A percentile compares a stretch with the other conserved stretches of the same genome.
phyloP scores from a whole-genome alignment of 768 basidiomycete species.

The Gloeophyllum trabeum region DNA sequence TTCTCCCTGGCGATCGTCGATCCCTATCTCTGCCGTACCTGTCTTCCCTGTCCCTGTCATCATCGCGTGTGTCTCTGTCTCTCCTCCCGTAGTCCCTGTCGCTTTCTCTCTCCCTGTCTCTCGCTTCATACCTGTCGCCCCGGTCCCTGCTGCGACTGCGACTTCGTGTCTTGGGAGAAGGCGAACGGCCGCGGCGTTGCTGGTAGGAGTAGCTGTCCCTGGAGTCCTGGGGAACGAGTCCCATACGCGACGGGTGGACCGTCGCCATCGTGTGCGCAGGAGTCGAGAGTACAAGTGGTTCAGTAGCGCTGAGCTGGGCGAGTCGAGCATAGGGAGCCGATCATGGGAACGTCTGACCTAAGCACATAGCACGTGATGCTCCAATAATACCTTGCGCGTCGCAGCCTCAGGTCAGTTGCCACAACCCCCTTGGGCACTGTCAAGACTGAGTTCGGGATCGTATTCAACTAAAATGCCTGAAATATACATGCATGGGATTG shows the following conservation, averaged over 20 bases:
- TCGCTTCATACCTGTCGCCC: slow-evolving; percentile 2
- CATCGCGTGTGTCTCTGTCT: slow-evolving; percentile 1
- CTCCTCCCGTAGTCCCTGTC: slow-evolving; percentile 4
- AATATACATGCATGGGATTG: no score
- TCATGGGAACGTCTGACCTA: no score
- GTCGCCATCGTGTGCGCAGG: slow-evolving; percentile 57
- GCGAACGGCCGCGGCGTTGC: slow-evolving; percentile 27
- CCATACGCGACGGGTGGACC: slow-evolving; percentile 65
- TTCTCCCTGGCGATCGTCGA: no score
- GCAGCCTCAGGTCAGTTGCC: no score
- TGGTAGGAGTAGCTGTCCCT: slow-evolving; percentile 9
- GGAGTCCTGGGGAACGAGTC: slow-evolving; percentile 41
- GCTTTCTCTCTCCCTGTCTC: slow-evolving; percentile 4
- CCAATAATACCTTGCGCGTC: no score
- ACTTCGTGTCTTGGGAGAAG: slow-evolving; percentile 21
- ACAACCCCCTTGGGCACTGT: no score
- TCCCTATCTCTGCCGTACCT: slow-evolving; percentile 15
- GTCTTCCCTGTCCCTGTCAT: slow-evolving; percentile 13
- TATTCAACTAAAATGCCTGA: no score
- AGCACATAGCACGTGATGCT: no score
- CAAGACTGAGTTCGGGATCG: no score
- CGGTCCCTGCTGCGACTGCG: slow-evolving; percentile 12
- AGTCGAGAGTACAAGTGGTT: no score
- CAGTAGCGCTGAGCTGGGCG: no score
- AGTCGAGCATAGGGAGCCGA: no score